Percentiles rank a stretch among this genome's conserved stretches.
phyloP scores from a whole-genome alignment of 345 rosid species.

The Gossypium raimondii region DNA sequence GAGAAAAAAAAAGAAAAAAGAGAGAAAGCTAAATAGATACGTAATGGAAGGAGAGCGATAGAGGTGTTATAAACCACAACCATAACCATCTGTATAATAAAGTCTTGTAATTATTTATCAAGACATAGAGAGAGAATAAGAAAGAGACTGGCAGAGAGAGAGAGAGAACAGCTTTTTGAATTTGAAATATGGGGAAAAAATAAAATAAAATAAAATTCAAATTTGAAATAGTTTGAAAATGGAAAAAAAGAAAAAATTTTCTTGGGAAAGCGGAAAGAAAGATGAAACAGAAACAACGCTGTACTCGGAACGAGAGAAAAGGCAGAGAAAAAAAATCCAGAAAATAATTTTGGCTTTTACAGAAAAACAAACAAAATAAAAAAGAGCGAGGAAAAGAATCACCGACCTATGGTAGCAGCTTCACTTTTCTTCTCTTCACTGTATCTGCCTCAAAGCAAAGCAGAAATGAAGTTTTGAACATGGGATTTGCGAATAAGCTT shows the following conservation, averaged over 20 bases:
- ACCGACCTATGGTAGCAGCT: not conserved
- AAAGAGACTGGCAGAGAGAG: not conserved
- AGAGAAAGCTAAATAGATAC: not conserved
- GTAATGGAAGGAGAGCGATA: no score
- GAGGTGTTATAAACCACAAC: no score
- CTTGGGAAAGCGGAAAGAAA: slow-evolving; percentile 1
- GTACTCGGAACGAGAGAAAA: not conserved
- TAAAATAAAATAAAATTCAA: not conserved
- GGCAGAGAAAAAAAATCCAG: not conserved
- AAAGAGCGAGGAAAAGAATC: not conserved
- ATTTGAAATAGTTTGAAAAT: slow-evolving; percentile 9
- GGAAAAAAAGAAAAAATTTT: not conserved
- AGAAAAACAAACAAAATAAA: not conserved
- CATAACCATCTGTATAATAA: no score
- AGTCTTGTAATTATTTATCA: not conserved
- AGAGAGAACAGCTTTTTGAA: not conserved
- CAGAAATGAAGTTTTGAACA: not conserved
- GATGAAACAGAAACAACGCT: not conserved
- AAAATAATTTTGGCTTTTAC: not conserved
- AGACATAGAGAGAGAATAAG: not conserved
- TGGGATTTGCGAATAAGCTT: not conserved
- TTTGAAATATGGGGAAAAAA: not conserved
- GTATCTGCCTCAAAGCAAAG: not conserved
- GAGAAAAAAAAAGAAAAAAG: not conserved
- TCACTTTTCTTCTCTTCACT: not conserved